These are phyloP conservation scores for Candida cerambycidarum DNA, from an alignment of 805 yeast genomes.

Conservation along the genomic window DNA sequence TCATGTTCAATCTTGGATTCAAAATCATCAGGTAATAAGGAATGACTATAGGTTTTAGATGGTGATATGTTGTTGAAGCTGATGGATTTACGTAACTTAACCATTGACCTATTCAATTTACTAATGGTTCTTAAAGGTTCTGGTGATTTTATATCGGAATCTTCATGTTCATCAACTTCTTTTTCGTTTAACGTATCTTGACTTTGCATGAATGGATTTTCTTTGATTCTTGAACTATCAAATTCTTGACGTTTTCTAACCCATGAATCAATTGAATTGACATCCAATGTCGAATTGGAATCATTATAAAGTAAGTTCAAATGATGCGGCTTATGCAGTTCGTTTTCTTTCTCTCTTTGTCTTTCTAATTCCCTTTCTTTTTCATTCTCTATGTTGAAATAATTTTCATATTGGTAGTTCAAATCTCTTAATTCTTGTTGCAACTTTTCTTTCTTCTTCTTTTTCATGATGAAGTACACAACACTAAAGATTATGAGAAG, in stretches of 20 bases:
- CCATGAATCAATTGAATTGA: constrained; percentile 53
- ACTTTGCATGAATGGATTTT: constrained; percentile 21
- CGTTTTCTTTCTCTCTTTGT: neutral
- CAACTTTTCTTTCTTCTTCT: constrained; percentile 18
- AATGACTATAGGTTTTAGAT: constrained; percentile 2
- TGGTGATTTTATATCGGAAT: constrained; percentile 10
- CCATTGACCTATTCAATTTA: constrained; percentile 16
- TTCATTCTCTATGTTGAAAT: constrained; percentile 19
- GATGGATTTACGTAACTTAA: constrained; percentile 16
- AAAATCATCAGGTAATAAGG: constrained; percentile 11
- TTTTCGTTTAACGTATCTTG: constrained; percentile 14
- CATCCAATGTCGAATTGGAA: constrained; percentile 41
- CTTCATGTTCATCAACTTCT: constrained; percentile 1
- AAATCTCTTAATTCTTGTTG: constrained; percentile 23
- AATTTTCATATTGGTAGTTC: constrained; percentile 33
- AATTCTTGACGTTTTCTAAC: constrained; percentile 49
- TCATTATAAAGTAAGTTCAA: constrained; percentile 22
- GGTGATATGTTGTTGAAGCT: constrained; percentile 16
- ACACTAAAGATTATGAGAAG: constrained; percentile 17
- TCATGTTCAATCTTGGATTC: constrained; percentile 15
- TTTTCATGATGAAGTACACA: constrained; percentile 20
- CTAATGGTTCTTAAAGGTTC: constrained; percentile 14
- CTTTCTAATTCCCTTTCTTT: constrained; percentile 14
- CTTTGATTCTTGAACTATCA: constrained; percentile 23
- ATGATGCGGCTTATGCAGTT: neutral